Evolutionary conservation across 2,329 filamentous ascomycete genomes (phyloP).

Genomic region (Aspergillus spinulosporus): DNA sequence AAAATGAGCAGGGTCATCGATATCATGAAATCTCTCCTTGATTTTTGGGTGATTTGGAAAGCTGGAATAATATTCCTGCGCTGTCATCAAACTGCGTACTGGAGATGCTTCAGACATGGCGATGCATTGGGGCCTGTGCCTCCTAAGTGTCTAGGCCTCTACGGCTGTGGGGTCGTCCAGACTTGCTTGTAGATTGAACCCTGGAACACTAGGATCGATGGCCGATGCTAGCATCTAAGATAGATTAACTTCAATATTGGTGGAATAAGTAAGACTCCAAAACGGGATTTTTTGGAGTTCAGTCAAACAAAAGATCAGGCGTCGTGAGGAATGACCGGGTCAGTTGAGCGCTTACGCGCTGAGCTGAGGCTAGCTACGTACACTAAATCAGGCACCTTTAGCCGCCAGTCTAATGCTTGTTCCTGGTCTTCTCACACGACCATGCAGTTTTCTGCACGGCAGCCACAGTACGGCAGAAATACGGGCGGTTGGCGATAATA

Average conservation of each 20-base stretch:
- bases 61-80: conserved; percentile 36
- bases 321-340: conserved; percentile 11
- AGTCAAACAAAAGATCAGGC: neutral
- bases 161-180: neutral
- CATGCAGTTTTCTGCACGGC: neutral
- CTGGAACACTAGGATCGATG: too few relatives aligned
- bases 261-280: neutral
- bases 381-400: neutral
- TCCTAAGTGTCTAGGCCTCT: neutral
- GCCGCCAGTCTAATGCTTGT: conserved; percentile 9
- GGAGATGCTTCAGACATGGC: conserved; percentile 18
- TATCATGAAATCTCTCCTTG: conserved; percentile 35
- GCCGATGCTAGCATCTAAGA: too few relatives aligned
- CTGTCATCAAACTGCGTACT: conserved; percentile 18
- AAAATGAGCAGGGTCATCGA: conserved; percentile 40
- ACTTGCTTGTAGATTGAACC: too few relatives aligned
- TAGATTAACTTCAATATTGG: neutral
- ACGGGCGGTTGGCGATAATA: too few relatives aligned
- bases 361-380: neutral
- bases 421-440: neutral
- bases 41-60: conserved; percentile 24
- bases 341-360: conserved; percentile 14
- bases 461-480: too few relatives aligned
- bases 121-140: neutral
- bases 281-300: neutral